Base-by-base conservation (phyloP, 768 basidiomycete genomes). In the Pholiota microspora region DNA sequence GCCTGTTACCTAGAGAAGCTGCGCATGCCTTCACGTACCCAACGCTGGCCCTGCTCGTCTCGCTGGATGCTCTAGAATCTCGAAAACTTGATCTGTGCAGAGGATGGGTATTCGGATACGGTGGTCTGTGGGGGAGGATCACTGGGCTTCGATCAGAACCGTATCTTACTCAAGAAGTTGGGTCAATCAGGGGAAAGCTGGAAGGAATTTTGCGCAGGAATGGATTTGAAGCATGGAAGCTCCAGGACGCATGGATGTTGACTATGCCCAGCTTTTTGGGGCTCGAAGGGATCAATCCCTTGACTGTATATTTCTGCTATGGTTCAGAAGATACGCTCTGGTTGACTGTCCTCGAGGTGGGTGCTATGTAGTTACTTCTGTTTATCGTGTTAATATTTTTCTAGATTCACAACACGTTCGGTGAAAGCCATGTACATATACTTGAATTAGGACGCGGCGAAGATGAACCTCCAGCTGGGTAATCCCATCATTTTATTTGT, bases 361-460 rank as follows among this genome's bases (percentile, higher is more conserved):
- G 73, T 51, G 5, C n/a, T n/a, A n/a, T n/a, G n/a, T n/a, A n/a
- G n/a, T n/a, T n/a, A n/a, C n/a, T n/a, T n/a, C n/a, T n/a, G n/a
- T n/a, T n/a, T n/a, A n/a, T n/a, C n/a, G n/a, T n/a, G n/a, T n/a
- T n/a, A n/a, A n/a, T 25, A 52, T 27, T 51, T 42, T 15, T 18
- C 28, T 51, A 85, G 83, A 77, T 85, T 7, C 87, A 89, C 62
- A 89, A 88, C 62, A 88, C 86, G 0, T 89, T 89, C 62, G 85
- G 83, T 4, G 86, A 89, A 67, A 77, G 78, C 53, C 85, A 88
- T 64, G 72, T 82, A 5, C 78, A 87, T 59, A 69, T 85, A 21
- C 71, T 89, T 0, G 71, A 80, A 51, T 56, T 74, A 0, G 78
- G 75, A 10, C 63, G 64, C 10, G 66, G 70, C 27, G 81, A 84